Evolutionary conservation across 2,329 filamentous ascomycete genomes (phyloP).

Genomic region (Penicillium sp.): DNA sequence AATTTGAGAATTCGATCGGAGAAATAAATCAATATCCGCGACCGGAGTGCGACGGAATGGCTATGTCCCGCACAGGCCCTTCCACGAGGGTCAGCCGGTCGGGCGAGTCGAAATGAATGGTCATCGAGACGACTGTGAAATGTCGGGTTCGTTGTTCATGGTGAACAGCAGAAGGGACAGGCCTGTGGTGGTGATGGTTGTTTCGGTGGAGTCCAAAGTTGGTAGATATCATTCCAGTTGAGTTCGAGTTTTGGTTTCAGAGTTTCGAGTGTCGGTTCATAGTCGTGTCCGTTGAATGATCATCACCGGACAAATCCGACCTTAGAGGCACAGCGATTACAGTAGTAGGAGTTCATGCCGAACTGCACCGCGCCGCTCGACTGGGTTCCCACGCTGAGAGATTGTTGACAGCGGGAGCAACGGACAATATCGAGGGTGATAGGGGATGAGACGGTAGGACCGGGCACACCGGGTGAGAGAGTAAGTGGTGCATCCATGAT

Average conservation of each 20-base stretch:
- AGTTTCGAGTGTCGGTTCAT: not conserved
- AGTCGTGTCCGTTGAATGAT: too few species aligned
- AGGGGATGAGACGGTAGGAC: conserved; percentile 25
- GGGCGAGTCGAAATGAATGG: not conserved
- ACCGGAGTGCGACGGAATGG: not conserved
- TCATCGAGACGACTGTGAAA: not conserved
- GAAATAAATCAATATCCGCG: not conserved
- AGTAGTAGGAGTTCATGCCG: conserved; percentile 53
- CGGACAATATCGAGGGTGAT: conserved; percentile 44
- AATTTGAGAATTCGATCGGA: not conserved
- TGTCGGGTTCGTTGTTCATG: not conserved
- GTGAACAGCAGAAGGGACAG: not conserved
- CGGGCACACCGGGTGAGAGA: conserved; percentile 26
- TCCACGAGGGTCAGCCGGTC: not conserved
- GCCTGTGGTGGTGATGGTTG: not conserved
- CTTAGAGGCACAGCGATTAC: conserved; percentile 46
- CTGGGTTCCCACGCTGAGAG: conserved; percentile 43
- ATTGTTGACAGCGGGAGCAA: conserved; percentile 51
- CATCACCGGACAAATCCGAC: conserved; percentile 45
- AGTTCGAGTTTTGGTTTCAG: not conserved
- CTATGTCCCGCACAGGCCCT: not conserved
- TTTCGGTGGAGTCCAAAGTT: not conserved
- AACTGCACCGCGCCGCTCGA: conserved; percentile 45
- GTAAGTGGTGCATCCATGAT: conserved; percentile 41
- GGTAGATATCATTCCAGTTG: not conserved